These are phyloP conservation scores for Coemansia sp. DNA, from an alignment of 192 early-diverging fungal genomes.

Conservation along the genomic window DNA sequence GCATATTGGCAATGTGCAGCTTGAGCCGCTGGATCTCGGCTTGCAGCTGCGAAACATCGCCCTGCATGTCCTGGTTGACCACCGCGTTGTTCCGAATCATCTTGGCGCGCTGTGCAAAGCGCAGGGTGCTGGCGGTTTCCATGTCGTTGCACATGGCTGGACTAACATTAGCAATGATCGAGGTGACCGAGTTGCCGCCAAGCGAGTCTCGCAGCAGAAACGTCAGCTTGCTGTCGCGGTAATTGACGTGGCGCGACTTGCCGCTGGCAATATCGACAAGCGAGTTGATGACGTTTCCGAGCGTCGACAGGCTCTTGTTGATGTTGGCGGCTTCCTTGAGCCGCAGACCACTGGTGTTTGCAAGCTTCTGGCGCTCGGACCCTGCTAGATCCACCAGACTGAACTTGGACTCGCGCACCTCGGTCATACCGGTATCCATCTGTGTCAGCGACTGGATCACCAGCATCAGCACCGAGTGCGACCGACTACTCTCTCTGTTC, in stretches of 20 bases:
- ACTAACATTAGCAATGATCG: slow-evolving; percentile 65
- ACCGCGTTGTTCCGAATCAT: slow-evolving; percentile 73
- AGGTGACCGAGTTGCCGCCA: slow-evolving; percentile 70
- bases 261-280: slow-evolving; percentile 65
- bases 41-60: slow-evolving; percentile 62
- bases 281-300: slow-evolving; percentile 85
- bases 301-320: slow-evolving; percentile 75
- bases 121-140: slow-evolving; percentile 64
- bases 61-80: slow-evolving; percentile 69
- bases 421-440: slow-evolving; percentile 57
- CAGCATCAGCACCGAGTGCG: slow-evolving; percentile 78
- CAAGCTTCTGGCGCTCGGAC: slow-evolving; percentile 67
- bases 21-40: slow-evolving; percentile 62
- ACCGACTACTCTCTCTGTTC: slow-evolving; percentile 82
- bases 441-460: slow-evolving; percentile 68
- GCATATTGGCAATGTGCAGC: slow-evolving; percentile 45
- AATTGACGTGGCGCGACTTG: slow-evolving; percentile 64
- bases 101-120: slow-evolving; percentile 71
- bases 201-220: slow-evolving; percentile 69
- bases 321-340: slow-evolving; percentile 82
- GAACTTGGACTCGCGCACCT: slow-evolving; percentile 67
- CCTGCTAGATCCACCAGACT: slow-evolving; percentile 82
- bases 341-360: slow-evolving; percentile 63
- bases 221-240: slow-evolving; percentile 69
- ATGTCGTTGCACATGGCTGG: slow-evolving; percentile 57